phyloP scores from a whole-genome alignment of 2,329 filamentous ascomycete species.

The Phialophora chinensis region DNA sequence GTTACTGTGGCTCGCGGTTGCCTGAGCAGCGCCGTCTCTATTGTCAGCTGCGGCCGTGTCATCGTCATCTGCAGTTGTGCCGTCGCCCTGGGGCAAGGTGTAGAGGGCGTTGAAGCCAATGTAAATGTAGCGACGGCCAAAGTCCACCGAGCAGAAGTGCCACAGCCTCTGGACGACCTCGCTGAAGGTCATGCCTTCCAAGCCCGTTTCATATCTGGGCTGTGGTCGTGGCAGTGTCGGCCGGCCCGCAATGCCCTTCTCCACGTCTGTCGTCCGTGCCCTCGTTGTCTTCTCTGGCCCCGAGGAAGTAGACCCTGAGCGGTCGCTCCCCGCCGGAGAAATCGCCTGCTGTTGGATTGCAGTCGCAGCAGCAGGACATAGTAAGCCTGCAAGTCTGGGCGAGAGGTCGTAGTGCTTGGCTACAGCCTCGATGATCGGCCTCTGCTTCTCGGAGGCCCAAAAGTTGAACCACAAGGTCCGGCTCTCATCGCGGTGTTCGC shows the following conservation, averaged over 20 bases:
- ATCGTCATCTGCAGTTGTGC: background rate
- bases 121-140: conserved; percentile 52
- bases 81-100: conserved; percentile 59
- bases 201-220: background rate
- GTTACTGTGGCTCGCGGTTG: conserved; percentile 15
- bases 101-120: conserved; percentile 36
- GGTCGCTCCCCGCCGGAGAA: background rate
- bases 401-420: conserved; percentile 44
- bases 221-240: conserved; percentile 1
- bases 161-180: conserved; percentile 72
- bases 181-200: conserved; percentile 40
- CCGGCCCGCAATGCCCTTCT: conserved; percentile 18
- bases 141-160: conserved; percentile 76
- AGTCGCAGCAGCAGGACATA: conserved; percentile 37
- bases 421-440: conserved; percentile 22
- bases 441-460: conserved; percentile 30
- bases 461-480: conserved; percentile 34
- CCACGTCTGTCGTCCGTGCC: conserved; percentile 15
- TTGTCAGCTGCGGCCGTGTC: background rate
- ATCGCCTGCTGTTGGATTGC: background rate
- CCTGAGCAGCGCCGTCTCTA: background rate
- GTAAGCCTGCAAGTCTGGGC: conserved; percentile 44
- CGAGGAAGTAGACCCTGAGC: background rate
- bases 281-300: conserved; percentile 5
- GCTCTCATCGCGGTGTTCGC: conserved; percentile 7